Evolutionary conservation across 108 stramenopile genomes (phyloP).

Genomic region (Conticribra weissflogii): DNA sequence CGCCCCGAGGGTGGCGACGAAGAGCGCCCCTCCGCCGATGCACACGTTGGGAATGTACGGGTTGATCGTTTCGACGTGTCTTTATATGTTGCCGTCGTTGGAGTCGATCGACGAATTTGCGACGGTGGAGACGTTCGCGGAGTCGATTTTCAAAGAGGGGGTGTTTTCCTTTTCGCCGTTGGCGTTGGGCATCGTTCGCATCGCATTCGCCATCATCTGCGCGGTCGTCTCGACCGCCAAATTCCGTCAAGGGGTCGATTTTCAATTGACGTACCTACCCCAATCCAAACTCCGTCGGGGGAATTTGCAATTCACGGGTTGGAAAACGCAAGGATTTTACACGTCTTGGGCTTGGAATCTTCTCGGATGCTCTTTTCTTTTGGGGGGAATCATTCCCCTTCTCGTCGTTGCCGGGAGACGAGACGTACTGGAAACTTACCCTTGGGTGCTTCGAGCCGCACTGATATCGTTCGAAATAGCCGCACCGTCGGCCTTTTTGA

Average conservation of each 20-base stretch:
- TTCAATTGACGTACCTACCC: conserved; percentile 26
- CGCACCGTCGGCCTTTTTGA: conserved; percentile 67
- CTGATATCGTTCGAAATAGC: conserved; percentile 66
- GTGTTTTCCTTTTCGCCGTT: conserved; percentile 42
- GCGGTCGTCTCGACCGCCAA: conserved; percentile 36
- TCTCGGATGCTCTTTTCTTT: conserved; percentile 62
- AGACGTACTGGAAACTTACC: conserved; percentile 26
- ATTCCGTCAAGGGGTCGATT: conserved; percentile 21
- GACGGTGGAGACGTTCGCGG: conserved; percentile 59
- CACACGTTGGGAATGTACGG: conserved; percentile 54
- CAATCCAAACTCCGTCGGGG: conserved; percentile 38
- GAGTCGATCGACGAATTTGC: conserved; percentile 64
- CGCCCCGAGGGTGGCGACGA: conserved; percentile 2
- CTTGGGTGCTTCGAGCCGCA: conserved; percentile 59
- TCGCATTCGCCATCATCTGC: conserved; percentile 50
- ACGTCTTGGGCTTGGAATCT: conserved; percentile 80
- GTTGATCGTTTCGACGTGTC: conserved; percentile 16
- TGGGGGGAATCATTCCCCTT: conserved; percentile 58
- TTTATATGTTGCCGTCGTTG: conserved; percentile 53
- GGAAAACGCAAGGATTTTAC: conserved; percentile 62
- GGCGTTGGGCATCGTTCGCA: conserved; percentile 53
- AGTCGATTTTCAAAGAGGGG: conserved; percentile 55
- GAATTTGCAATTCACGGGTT: conserved; percentile 19
- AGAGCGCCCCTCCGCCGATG: conserved; percentile 62
- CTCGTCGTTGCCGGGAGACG: conserved; percentile 28